These are phyloP conservation scores for Eragrostis nindensis DNA, from an alignment of 176 grass and related monocot genomes.

Conservation along the genomic window DNA sequence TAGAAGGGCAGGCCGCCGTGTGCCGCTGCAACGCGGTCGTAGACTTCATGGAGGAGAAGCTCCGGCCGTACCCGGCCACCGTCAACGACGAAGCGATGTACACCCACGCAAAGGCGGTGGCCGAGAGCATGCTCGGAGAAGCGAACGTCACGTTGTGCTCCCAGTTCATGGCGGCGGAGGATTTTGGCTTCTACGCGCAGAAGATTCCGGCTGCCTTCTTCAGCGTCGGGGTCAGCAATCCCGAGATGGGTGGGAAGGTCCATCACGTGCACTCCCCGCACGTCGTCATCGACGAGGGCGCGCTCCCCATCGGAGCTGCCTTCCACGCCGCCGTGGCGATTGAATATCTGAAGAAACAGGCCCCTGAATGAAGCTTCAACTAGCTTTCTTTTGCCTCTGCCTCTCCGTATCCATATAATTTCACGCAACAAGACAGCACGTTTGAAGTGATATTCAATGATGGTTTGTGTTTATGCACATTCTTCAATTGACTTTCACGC, in stretches of 20 bases:
- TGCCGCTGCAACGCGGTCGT: constrained; percentile 51
- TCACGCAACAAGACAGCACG: no score
- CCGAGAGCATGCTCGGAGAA: constrained; percentile 54
- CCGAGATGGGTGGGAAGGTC: not conserved
- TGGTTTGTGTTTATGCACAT: no score
- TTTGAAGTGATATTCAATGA: no score
- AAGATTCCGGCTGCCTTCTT: constrained; percentile 59
- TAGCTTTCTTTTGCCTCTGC: not conserved
- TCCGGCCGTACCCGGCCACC: constrained; percentile 60
- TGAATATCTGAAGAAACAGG: constrained; percentile 55
- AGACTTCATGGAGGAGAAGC: constrained; percentile 65
- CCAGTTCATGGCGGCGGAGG: constrained; percentile 54
- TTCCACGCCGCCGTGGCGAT: constrained; percentile 66
- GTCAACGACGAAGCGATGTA: constrained; percentile 64
- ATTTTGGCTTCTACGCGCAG: constrained; percentile 72
- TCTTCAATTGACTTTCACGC: not conserved
- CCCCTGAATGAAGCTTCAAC: not conserved
- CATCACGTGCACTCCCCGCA: constrained; percentile 58
- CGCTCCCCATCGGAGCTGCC: constrained; percentile 63
- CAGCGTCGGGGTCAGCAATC: constrained; percentile 41
- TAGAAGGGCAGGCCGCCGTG: constrained; percentile 59
- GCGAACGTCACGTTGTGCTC: constrained; percentile 37
- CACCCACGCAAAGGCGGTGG: constrained; percentile 49
- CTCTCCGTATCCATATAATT: no score
- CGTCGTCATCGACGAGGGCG: constrained; percentile 59